Base-by-base conservation (phyloP, 163 green algal genomes). In the Trebouxiophyceae sp. region DNA sequence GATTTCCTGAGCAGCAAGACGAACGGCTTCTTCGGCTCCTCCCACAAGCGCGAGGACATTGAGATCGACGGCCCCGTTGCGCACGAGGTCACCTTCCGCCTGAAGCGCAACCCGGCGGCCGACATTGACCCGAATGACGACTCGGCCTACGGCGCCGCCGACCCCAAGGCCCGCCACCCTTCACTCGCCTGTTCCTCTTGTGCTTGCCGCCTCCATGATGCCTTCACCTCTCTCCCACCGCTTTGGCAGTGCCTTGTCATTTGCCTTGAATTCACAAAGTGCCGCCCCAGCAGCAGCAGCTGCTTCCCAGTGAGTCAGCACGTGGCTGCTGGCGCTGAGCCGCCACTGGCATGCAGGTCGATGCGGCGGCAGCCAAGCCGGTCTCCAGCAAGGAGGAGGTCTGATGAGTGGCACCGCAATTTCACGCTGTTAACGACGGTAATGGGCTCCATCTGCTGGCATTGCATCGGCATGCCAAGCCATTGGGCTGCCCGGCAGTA, bases 21-120 rank as follows among this genome's bases (percentile, higher is more conserved):
- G 1, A 65, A 65, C 34, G 59, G 59, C 23, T 33, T 33, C 5
- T 65, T 65, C 34, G 59, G 59, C 59, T 39, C 23, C 24, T 24
- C 7, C 59, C 33, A 65, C 55, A 6, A 7, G 24, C 24, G 39
- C 26, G 26, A 61, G 26, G 55, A 39, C 55, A 57, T 57, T 57
- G 23, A 57, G 39, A 50, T 50, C 39, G 39, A 50, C 39, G 47
- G 47, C 47, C 47, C 47, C 19, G 19, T 12, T 5, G 26, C 47
- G 19, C 47, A 20, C 19, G 47, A 57, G 47, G 19, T 24, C 47
- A 57, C 47, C 47, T 30, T 30, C 47, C 47, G 23, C 19, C 47
- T 57, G 47, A 12, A 28, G 12, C 19, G 6, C 47, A 57, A 50
- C 39, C 12, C 12, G 39, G 39, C 39, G 12, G 39, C 39, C 12